These are phyloP conservation scores for Hypsizygus ulmarius DNA, from an alignment of 1,284 basidiomycete genomes.

Conservation along the genomic window DNA sequence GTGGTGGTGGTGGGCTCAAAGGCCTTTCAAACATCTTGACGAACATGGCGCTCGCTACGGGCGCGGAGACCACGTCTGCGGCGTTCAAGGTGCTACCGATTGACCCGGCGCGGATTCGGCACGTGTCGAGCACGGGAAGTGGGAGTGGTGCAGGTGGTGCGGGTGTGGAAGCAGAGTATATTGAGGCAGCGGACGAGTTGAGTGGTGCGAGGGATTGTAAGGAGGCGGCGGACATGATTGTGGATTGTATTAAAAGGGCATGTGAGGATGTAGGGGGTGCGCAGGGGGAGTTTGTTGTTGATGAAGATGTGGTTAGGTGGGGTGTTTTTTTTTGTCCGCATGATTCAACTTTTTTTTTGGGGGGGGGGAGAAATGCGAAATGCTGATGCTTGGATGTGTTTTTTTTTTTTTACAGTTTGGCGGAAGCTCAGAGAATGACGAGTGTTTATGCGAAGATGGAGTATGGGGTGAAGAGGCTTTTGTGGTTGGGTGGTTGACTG, in stretches of 20 bases:
- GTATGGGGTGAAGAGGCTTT: slow-evolving; percentile 82
- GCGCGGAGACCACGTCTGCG: slow-evolving; percentile 43
- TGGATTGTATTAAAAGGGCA: slow-evolving; percentile 64
- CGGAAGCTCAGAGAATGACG: slow-evolving; percentile 79
- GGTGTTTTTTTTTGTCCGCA: slow-evolving; percentile 20
- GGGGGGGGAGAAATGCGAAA: slow-evolving; percentile 2
- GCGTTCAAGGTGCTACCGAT: slow-evolving; percentile 77
- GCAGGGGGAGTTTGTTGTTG: slow-evolving; percentile 50
- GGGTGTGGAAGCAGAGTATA: slow-evolving; percentile 41
- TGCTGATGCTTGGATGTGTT: slow-evolving; percentile 16
- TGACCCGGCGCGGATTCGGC: slow-evolving; percentile 56
- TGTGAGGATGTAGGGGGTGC: slow-evolving; percentile 61
- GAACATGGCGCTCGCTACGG: slow-evolving; percentile 18
- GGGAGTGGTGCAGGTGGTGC: no score
- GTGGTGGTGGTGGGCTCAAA: no score
- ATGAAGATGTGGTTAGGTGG: slow-evolving; percentile 80
- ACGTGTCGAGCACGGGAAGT: slow-evolving; percentile 44
- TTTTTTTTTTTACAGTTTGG: slow-evolving; percentile 46
- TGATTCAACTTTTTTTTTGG: background rate
- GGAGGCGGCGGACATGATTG: slow-evolving; percentile 74
- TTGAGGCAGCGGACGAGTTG: slow-evolving; percentile 61
- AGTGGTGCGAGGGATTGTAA: slow-evolving; percentile 65
- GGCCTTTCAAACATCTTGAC: slow-evolving; percentile 25
- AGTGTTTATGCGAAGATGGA: slow-evolving; percentile 88
- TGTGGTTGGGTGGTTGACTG: slow-evolving; percentile 74